Evolutionary conservation across 306 rosid species (phyloP).

Genomic region (Fagus crenata): DNA sequence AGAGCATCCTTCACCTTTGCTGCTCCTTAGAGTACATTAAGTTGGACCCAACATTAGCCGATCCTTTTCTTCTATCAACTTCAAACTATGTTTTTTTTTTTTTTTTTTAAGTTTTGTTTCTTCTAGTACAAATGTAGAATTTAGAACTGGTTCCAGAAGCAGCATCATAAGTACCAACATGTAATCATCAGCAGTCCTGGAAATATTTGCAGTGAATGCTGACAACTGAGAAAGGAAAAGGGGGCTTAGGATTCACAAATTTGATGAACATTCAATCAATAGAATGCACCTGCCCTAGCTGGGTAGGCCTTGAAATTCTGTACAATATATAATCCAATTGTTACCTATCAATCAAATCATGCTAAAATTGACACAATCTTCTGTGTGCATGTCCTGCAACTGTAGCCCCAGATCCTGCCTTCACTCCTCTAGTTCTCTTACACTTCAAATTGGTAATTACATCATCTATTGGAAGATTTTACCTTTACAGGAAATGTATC

Average conservation of each 20-base stretch:
- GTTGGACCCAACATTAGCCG: constrained; percentile 25
- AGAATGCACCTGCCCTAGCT: not conserved
- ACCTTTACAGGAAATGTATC: not conserved
- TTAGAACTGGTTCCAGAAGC: constrained; percentile 5
- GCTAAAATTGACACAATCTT: too few species aligned
- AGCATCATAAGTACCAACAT: constrained; percentile 6
- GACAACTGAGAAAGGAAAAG: not conserved
- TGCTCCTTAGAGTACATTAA: constrained; percentile 24
- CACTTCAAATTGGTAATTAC: not conserved
- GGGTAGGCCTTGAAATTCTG: not conserved
- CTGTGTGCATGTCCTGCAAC: too few species aligned
- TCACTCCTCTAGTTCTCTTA: too few species aligned
- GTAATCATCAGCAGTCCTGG: constrained; percentile 33
- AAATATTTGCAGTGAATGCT: not conserved
- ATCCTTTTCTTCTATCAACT: constrained; percentile 30
- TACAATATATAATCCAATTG: too few species aligned
- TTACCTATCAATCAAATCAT: too few species aligned
- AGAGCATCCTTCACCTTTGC: constrained; percentile 30
- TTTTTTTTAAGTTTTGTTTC: not conserved
- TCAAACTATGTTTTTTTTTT: constrained; percentile 19
- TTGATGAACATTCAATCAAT: not conserved
- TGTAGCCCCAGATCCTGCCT: too few species aligned
- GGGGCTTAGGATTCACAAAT: not conserved
- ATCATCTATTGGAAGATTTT: not conserved
- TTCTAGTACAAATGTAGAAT: constrained; percentile 27